Conservation (phyloP, 306 rosid species). For the Parietaria judaica region DNA sequence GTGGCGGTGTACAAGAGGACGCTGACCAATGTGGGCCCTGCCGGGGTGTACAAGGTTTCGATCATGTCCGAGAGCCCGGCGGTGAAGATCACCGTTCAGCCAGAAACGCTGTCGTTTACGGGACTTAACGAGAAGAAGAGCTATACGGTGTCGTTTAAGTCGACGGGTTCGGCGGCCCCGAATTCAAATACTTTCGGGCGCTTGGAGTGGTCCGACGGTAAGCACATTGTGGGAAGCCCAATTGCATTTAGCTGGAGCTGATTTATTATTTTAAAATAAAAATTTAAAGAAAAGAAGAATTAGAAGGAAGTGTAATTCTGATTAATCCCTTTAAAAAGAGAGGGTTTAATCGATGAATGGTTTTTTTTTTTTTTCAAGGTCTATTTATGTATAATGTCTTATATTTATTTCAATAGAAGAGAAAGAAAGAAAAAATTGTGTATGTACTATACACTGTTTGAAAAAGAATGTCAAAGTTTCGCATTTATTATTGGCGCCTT, state of each 20-base stretch:
- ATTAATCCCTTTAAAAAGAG: background rate
- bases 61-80: constrained; percentile 17
- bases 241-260: constrained; percentile 37
- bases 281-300: background rate
- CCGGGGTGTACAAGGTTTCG: constrained; percentile 44
- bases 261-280: background rate
- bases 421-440: too few relatives aligned
- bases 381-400: too few relatives aligned
- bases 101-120: constrained; percentile 42
- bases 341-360: too few relatives aligned
- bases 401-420: too few relatives aligned
- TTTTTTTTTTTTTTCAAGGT: too few relatives aligned
- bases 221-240: constrained; percentile 52
- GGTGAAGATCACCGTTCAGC: constrained; percentile 49
- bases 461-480: too few relatives aligned
- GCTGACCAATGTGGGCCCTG: constrained; percentile 53
- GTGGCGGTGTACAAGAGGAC: constrained; percentile 43
- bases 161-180: constrained; percentile 10
- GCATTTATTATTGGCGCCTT: too few relatives aligned
- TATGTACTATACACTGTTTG: too few relatives aligned
- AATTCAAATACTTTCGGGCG: constrained; percentile 38
- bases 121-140: constrained; percentile 52
- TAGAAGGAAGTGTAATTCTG: background rate
- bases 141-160: constrained; percentile 37
- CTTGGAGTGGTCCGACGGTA: constrained; percentile 70